phyloP scores from a whole-genome alignment of 176 grass and related monocot species.

The maize (Zea mays) region Zm-B73-REFERENCE-NAM-5.0 NC_050105.1:132836501-132837000 shows the following conservation, averaged over 20 bases:
- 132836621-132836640: constrained; percentile 31
- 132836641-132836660: constrained; percentile 44
- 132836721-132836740: constrained; percentile 43
- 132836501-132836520: constrained; percentile 38
- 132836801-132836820: constrained; percentile 36
- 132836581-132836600: constrained; percentile 42
- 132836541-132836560: constrained; percentile 46
- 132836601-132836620: constrained; percentile 50
- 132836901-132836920: constrained; percentile 46
- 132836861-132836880: constrained; percentile 51
- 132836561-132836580: constrained; percentile 42
- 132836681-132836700: constrained; percentile 48
- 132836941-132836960: constrained; percentile 62
- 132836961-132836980: constrained; percentile 36
- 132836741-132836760: constrained; percentile 45
- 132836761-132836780: constrained; percentile 61
- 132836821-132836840: constrained; percentile 50
- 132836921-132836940: constrained; percentile 59
- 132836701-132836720: constrained; percentile 39
- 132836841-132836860: constrained; percentile 55
- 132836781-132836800: constrained; percentile 44
- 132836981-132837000: constrained; percentile 52
- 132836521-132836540: constrained; percentile 31
- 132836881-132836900: constrained; percentile 48
- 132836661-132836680: constrained; percentile 54